These are phyloP conservation scores for Phytophthora hibernalis DNA, from an alignment of 352 stramenopile genomes.

Conservation along the genomic window DNA sequence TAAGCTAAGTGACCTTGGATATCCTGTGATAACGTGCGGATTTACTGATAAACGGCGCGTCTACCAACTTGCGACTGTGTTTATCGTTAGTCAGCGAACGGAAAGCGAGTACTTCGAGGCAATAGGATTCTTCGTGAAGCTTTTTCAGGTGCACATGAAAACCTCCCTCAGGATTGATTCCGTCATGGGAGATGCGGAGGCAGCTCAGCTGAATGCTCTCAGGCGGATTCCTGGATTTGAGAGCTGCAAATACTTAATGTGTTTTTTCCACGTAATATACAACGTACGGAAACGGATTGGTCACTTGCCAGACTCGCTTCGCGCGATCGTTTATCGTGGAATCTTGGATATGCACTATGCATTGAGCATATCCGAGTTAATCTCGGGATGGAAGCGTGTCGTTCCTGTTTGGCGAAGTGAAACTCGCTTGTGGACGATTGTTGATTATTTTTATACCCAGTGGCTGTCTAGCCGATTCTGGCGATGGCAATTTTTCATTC, in stretches of 20 bases:
- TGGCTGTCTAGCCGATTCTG: neutral
- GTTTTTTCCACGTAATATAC: no score
- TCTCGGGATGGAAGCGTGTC: neutral
- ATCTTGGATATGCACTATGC: constrained; percentile 10
- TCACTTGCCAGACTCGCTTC: constrained; percentile 11
- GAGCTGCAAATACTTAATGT: constrained; percentile 8
- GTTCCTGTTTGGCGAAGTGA: neutral
- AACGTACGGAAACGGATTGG: constrained; percentile 23
- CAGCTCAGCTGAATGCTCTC: constrained; percentile 3
- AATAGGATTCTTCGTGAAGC: neutral
- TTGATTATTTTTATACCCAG: constrained; percentile 11
- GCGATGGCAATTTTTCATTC: constrained; percentile 22
- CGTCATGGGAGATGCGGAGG: no score
- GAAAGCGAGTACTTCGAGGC: constrained; percentile 2
- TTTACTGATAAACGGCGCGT: neutral
- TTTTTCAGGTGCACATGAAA: neutral
- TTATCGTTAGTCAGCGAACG: constrained; percentile 3
- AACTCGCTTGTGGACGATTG: neutral
- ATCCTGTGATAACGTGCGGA: constrained; percentile 5
- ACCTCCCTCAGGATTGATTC: neutral
- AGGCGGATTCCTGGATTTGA: neutral
- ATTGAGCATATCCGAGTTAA: neutral
- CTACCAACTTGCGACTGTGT: constrained; percentile 4
- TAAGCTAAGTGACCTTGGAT: constrained; percentile 1
- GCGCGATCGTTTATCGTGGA: neutral